A percentile compares a stretch with the other conserved stretches of the same genome.
Evolutionary conservation across 2,329 filamentous ascomycete genomes (phyloP).

Genomic region (Colletotrichum sp.): DNA sequence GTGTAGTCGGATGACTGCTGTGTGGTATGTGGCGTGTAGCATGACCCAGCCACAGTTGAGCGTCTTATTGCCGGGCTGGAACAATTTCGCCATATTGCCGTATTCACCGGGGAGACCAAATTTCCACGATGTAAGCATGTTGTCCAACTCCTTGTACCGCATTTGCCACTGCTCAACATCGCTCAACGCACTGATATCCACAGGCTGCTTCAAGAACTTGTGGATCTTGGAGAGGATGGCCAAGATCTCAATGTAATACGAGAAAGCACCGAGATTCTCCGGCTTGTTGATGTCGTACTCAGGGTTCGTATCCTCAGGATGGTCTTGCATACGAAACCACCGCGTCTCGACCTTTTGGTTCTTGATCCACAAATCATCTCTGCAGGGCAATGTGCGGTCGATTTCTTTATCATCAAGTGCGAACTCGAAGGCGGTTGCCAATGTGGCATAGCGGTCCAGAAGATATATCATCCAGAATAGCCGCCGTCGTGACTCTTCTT

Average conservation of each 20-base stretch:
- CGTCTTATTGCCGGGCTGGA: conserved; percentile 71
- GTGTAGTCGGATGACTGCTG: conserved; percentile 86
- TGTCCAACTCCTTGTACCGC: conserved; percentile 85
- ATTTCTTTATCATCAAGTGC: conserved; percentile 89
- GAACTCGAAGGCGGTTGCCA: conserved; percentile 92
- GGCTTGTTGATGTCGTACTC: conserved; percentile 72
- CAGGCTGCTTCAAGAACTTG: conserved; percentile 84
- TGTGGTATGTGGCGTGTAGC: conserved; percentile 89
- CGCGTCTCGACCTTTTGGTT: conserved; percentile 85
- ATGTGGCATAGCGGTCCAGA: conserved; percentile 87
- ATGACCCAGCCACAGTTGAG: conserved; percentile 88
- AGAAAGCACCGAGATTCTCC: conserved; percentile 86
- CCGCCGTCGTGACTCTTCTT: conserved; percentile 84
- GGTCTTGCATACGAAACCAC: conserved; percentile 71
- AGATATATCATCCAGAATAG: conserved; percentile 96
- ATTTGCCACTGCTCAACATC: conserved; percentile 92
- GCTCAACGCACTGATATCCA: conserved; percentile 82
- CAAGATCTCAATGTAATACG: conserved; percentile 88
- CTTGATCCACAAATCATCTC: conserved; percentile 83
- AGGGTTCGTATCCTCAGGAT: conserved; percentile 43
- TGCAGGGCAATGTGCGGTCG: conserved; percentile 83
- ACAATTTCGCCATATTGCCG: conserved; percentile 81
- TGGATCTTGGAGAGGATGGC: conserved; percentile 89
- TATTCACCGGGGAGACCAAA: conserved; percentile 83
- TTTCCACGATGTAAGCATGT: conserved; percentile 81